Base-by-base conservation (phyloP, 345 rosid species). In the Corchorus olitorius region DNA sequence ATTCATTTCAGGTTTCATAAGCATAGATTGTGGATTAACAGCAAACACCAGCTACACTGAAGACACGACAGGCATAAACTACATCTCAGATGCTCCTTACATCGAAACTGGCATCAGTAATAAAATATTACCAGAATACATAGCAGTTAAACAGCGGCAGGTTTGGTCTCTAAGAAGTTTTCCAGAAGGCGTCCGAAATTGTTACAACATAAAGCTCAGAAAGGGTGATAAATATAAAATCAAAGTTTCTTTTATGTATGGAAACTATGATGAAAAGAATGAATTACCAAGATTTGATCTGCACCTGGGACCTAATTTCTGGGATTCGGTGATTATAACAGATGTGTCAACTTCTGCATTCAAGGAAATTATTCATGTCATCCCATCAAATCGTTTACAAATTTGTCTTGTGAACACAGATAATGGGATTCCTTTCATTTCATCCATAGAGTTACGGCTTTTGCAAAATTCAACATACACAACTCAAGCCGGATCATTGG, bases 251-350 rank as follows among this genome's bases (percentile, higher is more conserved):
- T 85, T 83, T 54, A 43, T 55, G 43, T 81, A 83, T 17, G 86
- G 88, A 0, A 79, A 83, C 43, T 85, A 83, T 20, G 87, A 85
- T 49, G 68, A 10, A 15, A 10, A 34, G 0, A 27, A 68, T 16
- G 6, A 19, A 1, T 14, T 60, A 0, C 86, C 79, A 0, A 14
- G 3, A 6, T 83, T 85, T 60, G 89, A 86, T 22, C 67, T 90
- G n/a, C 65, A 85, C 73, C 69, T 88, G 0, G 94, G 89, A 9
- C 83, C 86, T 41, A 86, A 89, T 60, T 75, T 61, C 11, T 89
- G 89, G 92, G 35, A 0, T 8, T 27, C 27, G 27, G 27, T 27
- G 27, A 73, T 83, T 0, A 73, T 88, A 48, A 34, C 63, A 22
- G 16, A 81, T 22, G 82, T 52, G 53, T 53, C 82, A 0, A 14